Evolutionary conservation across 2,329 filamentous ascomycete genomes (phyloP).

Genomic region (Ceratocystis lukuohia): DNA sequence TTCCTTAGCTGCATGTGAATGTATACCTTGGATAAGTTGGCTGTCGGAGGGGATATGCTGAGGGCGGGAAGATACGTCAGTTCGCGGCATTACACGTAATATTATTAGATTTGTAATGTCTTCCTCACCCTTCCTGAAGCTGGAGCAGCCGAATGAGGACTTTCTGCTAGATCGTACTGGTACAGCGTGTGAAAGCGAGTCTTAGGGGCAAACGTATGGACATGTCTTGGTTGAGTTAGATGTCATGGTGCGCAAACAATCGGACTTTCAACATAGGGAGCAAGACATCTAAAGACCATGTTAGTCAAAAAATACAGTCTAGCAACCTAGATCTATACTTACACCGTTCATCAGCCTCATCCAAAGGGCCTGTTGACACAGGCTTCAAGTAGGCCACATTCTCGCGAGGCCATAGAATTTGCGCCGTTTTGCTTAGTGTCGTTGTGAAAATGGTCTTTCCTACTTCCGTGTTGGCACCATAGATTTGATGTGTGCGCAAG

Average conservation of each 20-base stretch:
- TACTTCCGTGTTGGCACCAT: conserved; percentile 72
- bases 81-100: not conserved
- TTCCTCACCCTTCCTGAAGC: conserved; percentile 31
- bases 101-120: not conserved
- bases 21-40: conserved; percentile 37
- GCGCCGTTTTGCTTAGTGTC: conserved; percentile 51
- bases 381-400: conserved; percentile 61
- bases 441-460: conserved; percentile 75
- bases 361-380: conserved; percentile 58
- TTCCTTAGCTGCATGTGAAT: conserved; percentile 32
- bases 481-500: conserved; percentile 59
- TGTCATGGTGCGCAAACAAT: not conserved
- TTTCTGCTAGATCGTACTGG: conserved; percentile 61
- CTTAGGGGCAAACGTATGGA: conserved; percentile 43
- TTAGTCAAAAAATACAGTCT: not conserved
- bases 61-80: not conserved
- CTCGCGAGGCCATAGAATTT: conserved; percentile 32
- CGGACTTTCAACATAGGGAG: not conserved
- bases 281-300: not conserved
- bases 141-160: conserved; percentile 60
- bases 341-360: conserved; percentile 60
- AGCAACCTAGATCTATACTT: conserved; percentile 17
- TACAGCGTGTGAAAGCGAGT: conserved; percentile 44
- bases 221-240: conserved; percentile 39
- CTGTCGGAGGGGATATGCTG: conserved; percentile 39